These are phyloP conservation scores for Sugiyamaella paludigena DNA, from an alignment of 1,139 yeast genomes.

Conservation along the genomic window DNA sequence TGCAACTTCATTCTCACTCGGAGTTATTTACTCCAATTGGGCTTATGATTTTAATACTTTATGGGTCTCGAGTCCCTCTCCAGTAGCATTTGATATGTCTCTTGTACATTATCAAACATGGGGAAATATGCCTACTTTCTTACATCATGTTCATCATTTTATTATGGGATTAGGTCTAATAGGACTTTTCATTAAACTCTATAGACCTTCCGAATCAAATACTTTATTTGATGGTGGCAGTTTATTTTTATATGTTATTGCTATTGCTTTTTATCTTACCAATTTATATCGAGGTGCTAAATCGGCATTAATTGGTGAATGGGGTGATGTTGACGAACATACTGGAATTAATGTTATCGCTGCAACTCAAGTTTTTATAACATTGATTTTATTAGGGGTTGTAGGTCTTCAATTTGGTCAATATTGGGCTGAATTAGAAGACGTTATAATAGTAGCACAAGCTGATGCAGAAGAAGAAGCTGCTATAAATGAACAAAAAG, in stretches of 20 bases:
- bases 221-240: slow-evolving; percentile 89
- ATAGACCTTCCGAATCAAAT: slow-evolving; percentile 80
- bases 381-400: slow-evolving; percentile 71
- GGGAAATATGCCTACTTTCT: slow-evolving; percentile 59
- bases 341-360: slow-evolving; percentile 92
- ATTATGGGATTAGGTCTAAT: slow-evolving; percentile 61
- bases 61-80: slow-evolving; percentile 55
- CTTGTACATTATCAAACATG: slow-evolving; percentile 71
- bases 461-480: slow-evolving; percentile 34
- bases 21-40: slow-evolving; percentile 72
- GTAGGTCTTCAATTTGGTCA: slow-evolving; percentile 82
- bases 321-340: slow-evolving; percentile 90
- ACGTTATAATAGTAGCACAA: slow-evolving; percentile 39
- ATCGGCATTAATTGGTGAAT: slow-evolving; percentile 65
- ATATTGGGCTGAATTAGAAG: slow-evolving; percentile 84
- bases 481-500: slow-evolving; percentile 13
- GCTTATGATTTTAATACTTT: slow-evolving; percentile 81
- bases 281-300: slow-evolving; percentile 80
- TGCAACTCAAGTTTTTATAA: slow-evolving; percentile 78
- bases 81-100: slow-evolving; percentile 57
- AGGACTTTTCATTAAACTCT: slow-evolving; percentile 75
- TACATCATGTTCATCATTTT: slow-evolving; percentile 61
- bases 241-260: slow-evolving; percentile 65
- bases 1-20: slow-evolving; percentile 72
- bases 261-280: slow-evolving; percentile 75